These are phyloP conservation scores for Prunus mongolica DNA, from an alignment of 306 rosid species.

Conservation along the genomic window DNA sequence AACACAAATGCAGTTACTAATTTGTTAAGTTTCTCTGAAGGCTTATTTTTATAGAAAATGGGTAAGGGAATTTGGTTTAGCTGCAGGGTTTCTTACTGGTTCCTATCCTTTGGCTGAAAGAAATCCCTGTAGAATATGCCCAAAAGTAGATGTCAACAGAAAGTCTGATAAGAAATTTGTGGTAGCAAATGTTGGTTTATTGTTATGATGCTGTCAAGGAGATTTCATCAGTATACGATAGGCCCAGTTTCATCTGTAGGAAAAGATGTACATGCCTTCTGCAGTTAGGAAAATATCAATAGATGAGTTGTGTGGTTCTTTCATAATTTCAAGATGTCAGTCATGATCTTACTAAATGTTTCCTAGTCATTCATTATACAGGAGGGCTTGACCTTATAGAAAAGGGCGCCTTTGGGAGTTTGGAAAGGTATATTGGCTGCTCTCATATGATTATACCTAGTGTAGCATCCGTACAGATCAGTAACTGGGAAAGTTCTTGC, in stretches of 20 bases:
- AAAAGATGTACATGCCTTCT: not conserved
- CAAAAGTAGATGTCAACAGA: not conserved
- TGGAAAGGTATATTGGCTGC: not conserved
- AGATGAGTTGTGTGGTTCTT: not conserved
- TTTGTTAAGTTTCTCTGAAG: not conserved
- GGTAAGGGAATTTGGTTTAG: not conserved
- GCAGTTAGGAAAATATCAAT: not conserved
- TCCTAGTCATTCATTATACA: not conserved
- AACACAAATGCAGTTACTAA: not conserved
- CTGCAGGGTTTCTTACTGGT: not conserved
- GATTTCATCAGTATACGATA: not conserved
- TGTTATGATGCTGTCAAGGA: not conserved
- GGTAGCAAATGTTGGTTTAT: not conserved
- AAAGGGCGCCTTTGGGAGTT: not conserved
- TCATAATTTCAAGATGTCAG: not conserved
- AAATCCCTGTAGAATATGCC: not conserved
- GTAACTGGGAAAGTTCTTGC: not conserved
- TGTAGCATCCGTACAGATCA: not conserved
- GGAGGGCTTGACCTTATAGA: not conserved
- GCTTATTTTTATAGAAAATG: too few relatives aligned
- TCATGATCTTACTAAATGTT: not conserved
- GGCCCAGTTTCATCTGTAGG: not conserved
- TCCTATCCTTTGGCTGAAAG: not conserved
- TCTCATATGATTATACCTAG: not conserved
- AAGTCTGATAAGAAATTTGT: not conserved